Base-by-base conservation (phyloP, 768 basidiomycete species). In the Tubosaeta brunneosetosa region DNA sequence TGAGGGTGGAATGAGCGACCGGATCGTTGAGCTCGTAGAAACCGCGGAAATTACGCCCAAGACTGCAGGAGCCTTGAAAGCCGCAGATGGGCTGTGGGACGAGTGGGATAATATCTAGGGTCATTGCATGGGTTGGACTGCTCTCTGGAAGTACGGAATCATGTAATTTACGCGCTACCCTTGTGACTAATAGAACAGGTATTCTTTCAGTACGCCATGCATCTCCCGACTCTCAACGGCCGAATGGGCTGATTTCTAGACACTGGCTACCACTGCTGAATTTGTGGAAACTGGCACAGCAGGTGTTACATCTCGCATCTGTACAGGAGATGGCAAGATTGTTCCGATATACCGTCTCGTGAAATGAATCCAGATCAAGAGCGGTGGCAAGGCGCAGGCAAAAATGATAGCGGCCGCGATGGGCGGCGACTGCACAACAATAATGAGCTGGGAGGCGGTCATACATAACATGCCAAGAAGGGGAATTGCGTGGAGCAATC, bases 11-110 rank as follows among this genome's bases (percentile, higher is more conserved):
- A 61, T 73, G 48, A 81, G 80, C 51, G 85, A 89, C 54, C 80
- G 74, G 61, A 72, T 93, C 40, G 71, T 84, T 3, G 86, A 91
- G 63, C 68, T 91, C 40, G 70, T 81, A 22, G 84, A 85, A 71
- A 92, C 91, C 10, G 67, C 77, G 32, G 86, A 86, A 56, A 68
- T 85, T 40, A 66, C 71, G 27, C 66, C 69, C 6, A 63, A 71
- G n/a, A 65, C 70, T 3, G 61, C 74, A 25, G 65, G 56, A 31
- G 26, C 50, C 7, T 54, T 53, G 19, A 60, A 27, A 38, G 43
- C 55, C 37, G 2, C 36, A 9, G 67, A 69, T 13, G 63, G 60
- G 41, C 36, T 69, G 51, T 90, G 88, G 86, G 84, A 85, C 44
- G 87, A 87, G 57, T 89, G 86, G 84, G 86, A 87, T 77, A 53